Percentiles rank a stretch among this genome's conserved stretches.
phyloP scores from a whole-genome alignment of 768 basidiomycete species.

The Leccinum boreale region DNA sequence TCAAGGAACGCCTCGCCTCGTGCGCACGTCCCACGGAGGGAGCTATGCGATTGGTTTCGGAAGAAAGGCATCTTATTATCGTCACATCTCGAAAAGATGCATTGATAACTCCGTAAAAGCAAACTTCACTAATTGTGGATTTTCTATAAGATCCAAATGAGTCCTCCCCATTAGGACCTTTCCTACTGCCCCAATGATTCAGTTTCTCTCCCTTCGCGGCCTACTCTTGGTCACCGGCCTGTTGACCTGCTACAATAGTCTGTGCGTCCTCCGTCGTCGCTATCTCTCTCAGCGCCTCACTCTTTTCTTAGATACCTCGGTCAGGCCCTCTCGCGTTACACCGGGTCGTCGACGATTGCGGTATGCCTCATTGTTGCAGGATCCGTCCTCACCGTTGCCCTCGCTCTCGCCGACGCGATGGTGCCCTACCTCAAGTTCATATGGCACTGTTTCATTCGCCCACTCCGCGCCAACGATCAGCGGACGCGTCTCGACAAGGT shows the following conservation, averaged over 20 bases:
- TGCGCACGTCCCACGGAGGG: constrained; percentile 2
- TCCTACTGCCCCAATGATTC: constrained; percentile 3
- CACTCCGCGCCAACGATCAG: constrained; percentile 40
- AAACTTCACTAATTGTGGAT: neutral
- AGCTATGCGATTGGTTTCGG: constrained; percentile 4
- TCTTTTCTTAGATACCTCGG: constrained; percentile 11
- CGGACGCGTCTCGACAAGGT: constrained; percentile 46
- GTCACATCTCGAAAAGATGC: neutral
- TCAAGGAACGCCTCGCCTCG: constrained; percentile 2
- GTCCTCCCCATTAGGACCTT: neutral
- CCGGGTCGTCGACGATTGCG: constrained; percentile 28
- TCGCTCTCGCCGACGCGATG: constrained; percentile 25
- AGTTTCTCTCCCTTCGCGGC: constrained; percentile 10
- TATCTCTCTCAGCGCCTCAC: neutral
- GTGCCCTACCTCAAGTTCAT: constrained; percentile 44
- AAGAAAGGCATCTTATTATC: neutral
- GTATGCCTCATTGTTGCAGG: constrained; percentile 27
- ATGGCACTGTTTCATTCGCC: constrained; percentile 49
- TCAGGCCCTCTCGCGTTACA: constrained; percentile 22
- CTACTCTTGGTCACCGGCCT: constrained; percentile 20
- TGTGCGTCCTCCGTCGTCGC: constrained; percentile 3
- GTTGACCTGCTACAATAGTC: constrained; percentile 17
- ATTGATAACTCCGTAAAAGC: neutral
- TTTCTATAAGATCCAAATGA: constrained; percentile 6
- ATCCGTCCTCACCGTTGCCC: constrained; percentile 17